Percentiles rank a stretch among this genome's conserved stretches.
phyloP scores from a whole-genome alignment of 75 land plant species.

The Adiantum capillusveneris region DNA sequence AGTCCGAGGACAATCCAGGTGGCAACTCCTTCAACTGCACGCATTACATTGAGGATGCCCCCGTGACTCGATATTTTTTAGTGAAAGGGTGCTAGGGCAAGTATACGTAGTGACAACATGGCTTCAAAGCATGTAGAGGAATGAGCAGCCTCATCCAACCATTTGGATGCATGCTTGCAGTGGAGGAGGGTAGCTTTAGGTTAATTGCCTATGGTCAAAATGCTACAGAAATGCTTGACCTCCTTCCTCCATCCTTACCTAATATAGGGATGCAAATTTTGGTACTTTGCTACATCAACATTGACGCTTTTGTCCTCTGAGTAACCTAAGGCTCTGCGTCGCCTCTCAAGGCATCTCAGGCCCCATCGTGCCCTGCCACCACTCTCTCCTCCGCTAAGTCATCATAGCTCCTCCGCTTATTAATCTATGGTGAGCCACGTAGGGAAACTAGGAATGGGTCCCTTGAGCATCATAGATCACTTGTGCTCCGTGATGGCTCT shows the following conservation, averaged over 20 bases:
- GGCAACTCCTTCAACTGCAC: slow-evolving; percentile 60
- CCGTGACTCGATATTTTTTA: slow-evolving; percentile 11
- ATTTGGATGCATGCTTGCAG: slow-evolving; percentile 84
- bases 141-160: slow-evolving; percentile 74
- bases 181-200: slow-evolving; percentile 48
- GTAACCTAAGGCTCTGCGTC: too few relatives aligned
- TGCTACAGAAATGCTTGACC: slow-evolving; percentile 80
- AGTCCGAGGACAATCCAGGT: background rate
- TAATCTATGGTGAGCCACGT: too few relatives aligned
- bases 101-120: slow-evolving; percentile 65
- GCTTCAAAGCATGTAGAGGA: slow-evolving; percentile 75
- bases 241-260: slow-evolving; percentile 72
- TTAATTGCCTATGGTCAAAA: slow-evolving; percentile 83
- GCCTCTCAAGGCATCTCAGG: too few relatives aligned
- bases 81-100: slow-evolving; percentile 41
- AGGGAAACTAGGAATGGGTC: too few relatives aligned
- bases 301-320: too few relatives aligned
- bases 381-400: too few relatives aligned
- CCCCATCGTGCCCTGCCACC: too few relatives aligned
- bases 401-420: too few relatives aligned
- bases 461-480: too few relatives aligned
- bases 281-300: slow-evolving; percentile 53
- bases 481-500: too few relatives aligned
- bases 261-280: slow-evolving; percentile 54
- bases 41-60: slow-evolving; percentile 40